Percentiles rank a stretch among this genome's conserved stretches.
Evolutionary conservation across 2,329 filamentous ascomycete species (phyloP).

Genomic region (Amesomyces nigricolor): DNA sequence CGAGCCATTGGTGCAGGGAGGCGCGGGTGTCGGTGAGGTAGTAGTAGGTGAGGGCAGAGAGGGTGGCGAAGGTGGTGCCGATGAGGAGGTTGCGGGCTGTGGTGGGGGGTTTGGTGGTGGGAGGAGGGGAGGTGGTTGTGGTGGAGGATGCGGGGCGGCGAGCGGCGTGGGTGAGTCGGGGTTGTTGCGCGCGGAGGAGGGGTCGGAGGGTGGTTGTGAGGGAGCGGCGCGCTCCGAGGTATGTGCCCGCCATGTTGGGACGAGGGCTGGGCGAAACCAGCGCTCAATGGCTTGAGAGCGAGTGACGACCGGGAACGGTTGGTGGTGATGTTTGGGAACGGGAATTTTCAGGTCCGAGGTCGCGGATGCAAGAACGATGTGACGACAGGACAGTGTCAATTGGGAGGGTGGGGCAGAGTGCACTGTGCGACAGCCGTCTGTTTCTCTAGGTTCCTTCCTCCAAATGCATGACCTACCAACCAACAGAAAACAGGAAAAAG

Average conservation of each 20-base stretch:
- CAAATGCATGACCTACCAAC: too few relatives aligned
- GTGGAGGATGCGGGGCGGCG: constrained; percentile 25
- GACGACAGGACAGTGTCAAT: neutral
- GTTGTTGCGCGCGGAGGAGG: constrained; percentile 9
- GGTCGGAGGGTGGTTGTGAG: constrained; percentile 26
- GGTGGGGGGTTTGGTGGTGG: constrained; percentile 28
- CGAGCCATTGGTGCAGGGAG: constrained; percentile 61
- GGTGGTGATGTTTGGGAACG: neutral
- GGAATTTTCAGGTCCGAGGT: neutral
- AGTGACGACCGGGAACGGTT: constrained; percentile 4
- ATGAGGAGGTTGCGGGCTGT: constrained; percentile 37
- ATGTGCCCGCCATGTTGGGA: constrained; percentile 31
- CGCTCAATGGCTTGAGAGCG: constrained; percentile 29
- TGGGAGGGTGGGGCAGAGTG: too few relatives aligned
- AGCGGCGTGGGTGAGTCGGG: constrained; percentile 9
- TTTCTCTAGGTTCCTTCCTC: too few relatives aligned
- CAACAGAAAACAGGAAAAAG: too few relatives aligned
- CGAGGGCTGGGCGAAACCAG: constrained; percentile 28
- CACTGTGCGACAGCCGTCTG: too few relatives aligned
- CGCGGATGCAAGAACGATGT: neutral
- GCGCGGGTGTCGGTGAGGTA: constrained; percentile 72
- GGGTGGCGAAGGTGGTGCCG: constrained; percentile 37
- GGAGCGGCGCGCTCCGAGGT: constrained; percentile 26
- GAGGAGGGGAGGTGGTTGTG: constrained; percentile 9
- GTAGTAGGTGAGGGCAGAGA: constrained; percentile 50